Base-by-base conservation (phyloP, 257 asterid genomes). In the Asclepias syriaca region DNA sequence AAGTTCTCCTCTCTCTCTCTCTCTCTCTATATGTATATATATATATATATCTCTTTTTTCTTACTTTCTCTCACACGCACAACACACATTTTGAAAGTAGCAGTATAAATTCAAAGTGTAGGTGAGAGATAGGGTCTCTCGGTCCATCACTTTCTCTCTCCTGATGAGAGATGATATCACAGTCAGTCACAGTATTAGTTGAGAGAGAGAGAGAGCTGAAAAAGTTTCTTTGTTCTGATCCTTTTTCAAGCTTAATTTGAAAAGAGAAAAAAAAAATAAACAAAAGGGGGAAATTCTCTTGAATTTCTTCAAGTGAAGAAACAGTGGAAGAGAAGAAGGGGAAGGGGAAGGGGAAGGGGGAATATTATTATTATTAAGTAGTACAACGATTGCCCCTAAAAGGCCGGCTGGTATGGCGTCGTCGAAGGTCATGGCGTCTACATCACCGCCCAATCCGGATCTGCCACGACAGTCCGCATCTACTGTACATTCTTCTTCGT, bases 371-470 rank as follows among this genome's bases (percentile, higher is more conserved):
- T 34, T 34, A 34, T 34, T 66, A 54, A 60, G 24, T 58, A 56
- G 48, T 45, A 45, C 14, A 70, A 70, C 71, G 37, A 59, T 24
- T 39, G 24, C 60, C 15, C 70, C 84, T 71, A 72, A 6, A 59
- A 79, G 79, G 74, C 79, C 88, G 93, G 86, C 73, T 16, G 72
- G 48, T 29, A 93, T 90, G 97, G 97, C 95, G 88, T 90, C 96
- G 82, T 89, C 97, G 80, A 89, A 82, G 96, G 96, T 91, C 90
- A 89, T 91, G 93, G 81, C 96, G 76, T 87, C 97, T 76, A 83
- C 93, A 76, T 88, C 98, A 79, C 87, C 95, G 70, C 76, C 97
- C 87, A 94, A 94, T 84, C 90, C 94, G 95, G 97, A 94, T 94
- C 97, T 76, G 72, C 86, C 98, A 78, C 90, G 88, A 75, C 93